Evolutionary conservation across 2,329 filamentous ascomycete species (phyloP), one percentile per base, ranked within the genome.

Genomic region (Exutisphaerella laricina): DNA sequence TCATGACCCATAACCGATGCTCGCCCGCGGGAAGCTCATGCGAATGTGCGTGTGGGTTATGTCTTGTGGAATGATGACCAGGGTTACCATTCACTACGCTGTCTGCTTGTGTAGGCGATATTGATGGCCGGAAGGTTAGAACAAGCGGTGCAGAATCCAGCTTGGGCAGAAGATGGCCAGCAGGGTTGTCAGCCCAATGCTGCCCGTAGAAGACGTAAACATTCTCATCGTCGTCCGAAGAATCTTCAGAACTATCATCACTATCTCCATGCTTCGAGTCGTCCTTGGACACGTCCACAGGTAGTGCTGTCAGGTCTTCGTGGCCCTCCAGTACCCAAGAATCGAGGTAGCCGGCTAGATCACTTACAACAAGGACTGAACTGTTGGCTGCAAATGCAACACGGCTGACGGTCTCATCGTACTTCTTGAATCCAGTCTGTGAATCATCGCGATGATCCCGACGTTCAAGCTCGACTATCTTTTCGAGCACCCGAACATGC

Each of bases 331-430:
- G 66, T 1, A 88, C 69, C 85, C 89, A 98, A 13, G 83, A 88
- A 60, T 97, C 89, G 22, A 97, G 73, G 64, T 82, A 88, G 31
- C 92, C 92, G 31, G 84, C 82, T 39, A 96, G 67, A 62, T 96
- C 90, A 35, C 84, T 82, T 21, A 82, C 78, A 6, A 84, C 88
- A 34, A 97, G 70, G 49, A 94, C 78, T 52, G 77, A 80, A 60
- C 85, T 87, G 61, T 95, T 84, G 4, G 81, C 72, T 7, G 88
- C 89, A 64, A 97, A 96, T 2, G 82, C 74, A 18, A 83, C 64
- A 41, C 86, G 83, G 25, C 77, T 81, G 52, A 97, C 80, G 32
- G 75, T 82, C 60, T 84, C 78, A 50, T 88, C 79, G 65, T 96
- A 97, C 18, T 84, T 81, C 41, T 84, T 75, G 12, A 72, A 72